Evolutionary conservation across 169 alveolate genomes (phyloP), one percentile per base, ranked within the genome.

Genomic region (Cryptosporidium ubiquitum): DNA sequence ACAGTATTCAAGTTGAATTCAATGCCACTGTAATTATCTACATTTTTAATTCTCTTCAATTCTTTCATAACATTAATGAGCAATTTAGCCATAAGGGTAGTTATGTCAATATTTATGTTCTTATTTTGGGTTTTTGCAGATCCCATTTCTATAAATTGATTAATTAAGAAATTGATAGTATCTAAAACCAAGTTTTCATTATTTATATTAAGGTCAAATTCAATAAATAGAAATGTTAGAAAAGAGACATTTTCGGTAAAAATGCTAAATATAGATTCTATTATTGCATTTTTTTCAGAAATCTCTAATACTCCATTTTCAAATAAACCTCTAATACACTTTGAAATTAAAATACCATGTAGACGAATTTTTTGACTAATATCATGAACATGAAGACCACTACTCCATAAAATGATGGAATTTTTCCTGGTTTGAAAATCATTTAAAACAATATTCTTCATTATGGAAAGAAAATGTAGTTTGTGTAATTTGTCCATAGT

Each of bases 341-440:
- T 73, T 18, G 85, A 73, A 16, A 73, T 73, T 31, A 51, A 73
- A 37, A 73, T 23, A 18, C 70, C 85, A 58, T 73, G 85, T 31
- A 73, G 26, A 58, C 35, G 29, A 73, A 73, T 58, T 12, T 35
- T 42, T 44, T 44, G 39, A 6, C 39, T 44, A n/a, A 73, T 6
- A 40, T 73, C 51, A 73, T 33, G 35, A n/a, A 73, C 31, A 18
- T n/a, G 33, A 40, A 52, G 23, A 37, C 58, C 51, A 10, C 31
- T 52, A 23, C 71, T 73, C 85, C 85, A 73, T 18, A 73, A 37
- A 2, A 55, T 31, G n/a, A 73, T 18, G n/a, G 85, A 51, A 57
- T 52, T 55, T 12, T 10, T 37, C 0, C 85, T 49, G 42, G 35
- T 26, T 52, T 31, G 51, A 26, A 49, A 57, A 26, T 73, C 85